Evolutionary conservation across 805 yeast genomes (phyloP).

Genomic region (Yamadazyma kitorensis): DNA sequence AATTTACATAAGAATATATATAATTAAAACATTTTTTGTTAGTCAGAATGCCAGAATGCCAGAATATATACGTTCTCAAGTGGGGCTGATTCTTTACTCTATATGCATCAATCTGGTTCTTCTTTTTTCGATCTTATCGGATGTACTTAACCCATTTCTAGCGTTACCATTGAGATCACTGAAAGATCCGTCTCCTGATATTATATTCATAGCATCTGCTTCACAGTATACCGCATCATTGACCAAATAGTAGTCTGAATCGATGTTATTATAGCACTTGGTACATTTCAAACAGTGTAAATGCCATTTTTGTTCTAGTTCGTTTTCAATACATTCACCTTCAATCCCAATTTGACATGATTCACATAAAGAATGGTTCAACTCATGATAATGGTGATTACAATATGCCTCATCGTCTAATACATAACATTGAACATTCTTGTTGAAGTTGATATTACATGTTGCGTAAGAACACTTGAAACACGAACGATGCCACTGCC

Average conservation of each 20-base stretch:
- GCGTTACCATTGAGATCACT: slow-evolving; percentile 20
- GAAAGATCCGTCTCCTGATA: slow-evolving; percentile 22
- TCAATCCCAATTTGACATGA: slow-evolving; percentile 76
- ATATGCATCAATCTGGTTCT: slow-evolving; percentile 40
- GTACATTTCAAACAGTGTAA: slow-evolving; percentile 66
- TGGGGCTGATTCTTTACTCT: slow-evolving; percentile 15
- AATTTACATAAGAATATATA: slow-evolving; percentile 3
- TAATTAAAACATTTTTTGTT: too few species aligned
- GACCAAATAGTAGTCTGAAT: slow-evolving; percentile 53
- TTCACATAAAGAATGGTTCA: slow-evolving; percentile 73
- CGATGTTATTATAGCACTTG: slow-evolving; percentile 51
- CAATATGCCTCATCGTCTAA: slow-evolving; percentile 81
- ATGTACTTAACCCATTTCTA: slow-evolving; percentile 20
- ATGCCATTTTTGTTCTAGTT: slow-evolving; percentile 71
- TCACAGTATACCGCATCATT: slow-evolving; percentile 54
- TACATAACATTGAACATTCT: slow-evolving; percentile 69
- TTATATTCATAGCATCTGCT: slow-evolving; percentile 30
- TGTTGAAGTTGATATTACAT: slow-evolving; percentile 59
- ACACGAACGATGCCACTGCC: slow-evolving; percentile 93
- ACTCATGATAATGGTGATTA: slow-evolving; percentile 67
- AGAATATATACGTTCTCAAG: background rate
- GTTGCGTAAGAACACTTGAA: slow-evolving; percentile 59
- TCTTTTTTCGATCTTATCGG: slow-evolving; percentile 41
- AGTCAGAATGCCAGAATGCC: too few species aligned
- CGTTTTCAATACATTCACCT: slow-evolving; percentile 86